Evolutionary conservation across 208 protist species (phyloP).

Genomic region (Wallacemonas rigidus): DNA sequence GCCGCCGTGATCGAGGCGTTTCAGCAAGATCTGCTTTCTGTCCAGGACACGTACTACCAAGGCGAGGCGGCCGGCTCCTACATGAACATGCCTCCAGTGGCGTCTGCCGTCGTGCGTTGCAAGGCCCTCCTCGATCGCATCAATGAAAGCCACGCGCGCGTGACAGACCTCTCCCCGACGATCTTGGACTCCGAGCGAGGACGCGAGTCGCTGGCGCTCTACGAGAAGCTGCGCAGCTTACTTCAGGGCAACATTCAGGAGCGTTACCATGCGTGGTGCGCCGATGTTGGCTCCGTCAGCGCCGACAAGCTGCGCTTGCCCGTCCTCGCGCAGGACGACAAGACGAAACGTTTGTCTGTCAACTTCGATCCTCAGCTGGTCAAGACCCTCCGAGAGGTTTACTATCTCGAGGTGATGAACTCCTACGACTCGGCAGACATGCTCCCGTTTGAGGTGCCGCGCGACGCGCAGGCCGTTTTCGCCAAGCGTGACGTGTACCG

Average conservation of each 20-base stretch:
- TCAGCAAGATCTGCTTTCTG: conserved; percentile 87
- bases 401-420: conserved; percentile 95
- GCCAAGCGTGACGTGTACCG: conserved; percentile 91
- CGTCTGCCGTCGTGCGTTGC: conserved; percentile 91
- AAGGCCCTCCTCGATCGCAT: conserved; percentile 95
- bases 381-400: conserved; percentile 95
- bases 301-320: conserved; percentile 95
- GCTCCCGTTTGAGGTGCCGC: conserved; percentile 80
- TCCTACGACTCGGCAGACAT: conserved; percentile 66
- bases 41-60: conserved; percentile 92
- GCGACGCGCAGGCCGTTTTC: conserved; percentile 88
- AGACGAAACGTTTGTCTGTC: conserved; percentile 70
- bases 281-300: conserved; percentile 85
- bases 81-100: conserved; percentile 93
- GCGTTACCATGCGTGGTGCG: conserved; percentile 90
- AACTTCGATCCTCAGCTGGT: conserved; percentile 97
- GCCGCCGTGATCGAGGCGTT: conserved; percentile 77
- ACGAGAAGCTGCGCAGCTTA: conserved; percentile 68
- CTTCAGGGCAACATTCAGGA: conserved; percentile 78
- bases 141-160: conserved; percentile 85
- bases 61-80: conserved; percentile 79
- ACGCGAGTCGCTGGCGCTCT: conserved; percentile 77
- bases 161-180: conserved; percentile 64
- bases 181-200: conserved; percentile 89
- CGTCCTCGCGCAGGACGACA: conserved; percentile 74